Conservation (phyloP, 768 basidiomycete genomes). For the Mrakia hoshinonis region DNA sequence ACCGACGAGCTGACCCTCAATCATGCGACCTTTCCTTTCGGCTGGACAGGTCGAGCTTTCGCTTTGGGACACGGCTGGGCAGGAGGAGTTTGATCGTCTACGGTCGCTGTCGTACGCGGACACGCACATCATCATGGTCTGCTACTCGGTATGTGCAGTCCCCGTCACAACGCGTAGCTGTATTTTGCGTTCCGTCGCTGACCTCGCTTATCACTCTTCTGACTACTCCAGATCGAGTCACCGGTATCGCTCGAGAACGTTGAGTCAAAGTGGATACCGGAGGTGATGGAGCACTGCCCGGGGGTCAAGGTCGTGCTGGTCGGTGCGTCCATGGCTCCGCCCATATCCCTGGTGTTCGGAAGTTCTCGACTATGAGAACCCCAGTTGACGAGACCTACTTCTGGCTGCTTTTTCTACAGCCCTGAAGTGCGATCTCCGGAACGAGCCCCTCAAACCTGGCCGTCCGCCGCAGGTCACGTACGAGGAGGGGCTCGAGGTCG, state of each 20-base stretch:
- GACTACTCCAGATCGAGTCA: background rate
- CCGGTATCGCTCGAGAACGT: constrained; percentile 19
- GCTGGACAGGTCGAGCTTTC: background rate
- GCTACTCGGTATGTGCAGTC: constrained; percentile 14
- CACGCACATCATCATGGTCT: constrained; percentile 21
- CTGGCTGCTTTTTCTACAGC: background rate
- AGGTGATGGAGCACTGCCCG: constrained; percentile 7
- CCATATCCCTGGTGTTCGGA: background rate
- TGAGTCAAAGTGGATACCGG: constrained; percentile 12
- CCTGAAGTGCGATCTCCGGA: constrained; percentile 18
- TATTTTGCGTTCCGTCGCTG: no score
- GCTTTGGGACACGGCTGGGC: constrained; percentile 11
- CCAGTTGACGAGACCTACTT: background rate
- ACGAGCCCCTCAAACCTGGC: background rate
- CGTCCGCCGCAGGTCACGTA: constrained; percentile 4
- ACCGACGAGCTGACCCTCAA: background rate
- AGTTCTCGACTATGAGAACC: background rate
- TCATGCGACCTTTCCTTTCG: background rate
- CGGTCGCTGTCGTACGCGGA: constrained; percentile 14
- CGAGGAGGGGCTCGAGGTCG: constrained; percentile 20
- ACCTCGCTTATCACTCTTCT: background rate
- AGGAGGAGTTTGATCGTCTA: constrained; percentile 24
- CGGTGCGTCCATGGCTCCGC: background rate
- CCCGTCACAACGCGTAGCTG: background rate
- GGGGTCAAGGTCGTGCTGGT: constrained; percentile 12